These are phyloP conservation scores for Aspergillus mulundensis DNA, from an alignment of 495 filamentous ascomycete species.

Conservation along the genomic window DNA sequence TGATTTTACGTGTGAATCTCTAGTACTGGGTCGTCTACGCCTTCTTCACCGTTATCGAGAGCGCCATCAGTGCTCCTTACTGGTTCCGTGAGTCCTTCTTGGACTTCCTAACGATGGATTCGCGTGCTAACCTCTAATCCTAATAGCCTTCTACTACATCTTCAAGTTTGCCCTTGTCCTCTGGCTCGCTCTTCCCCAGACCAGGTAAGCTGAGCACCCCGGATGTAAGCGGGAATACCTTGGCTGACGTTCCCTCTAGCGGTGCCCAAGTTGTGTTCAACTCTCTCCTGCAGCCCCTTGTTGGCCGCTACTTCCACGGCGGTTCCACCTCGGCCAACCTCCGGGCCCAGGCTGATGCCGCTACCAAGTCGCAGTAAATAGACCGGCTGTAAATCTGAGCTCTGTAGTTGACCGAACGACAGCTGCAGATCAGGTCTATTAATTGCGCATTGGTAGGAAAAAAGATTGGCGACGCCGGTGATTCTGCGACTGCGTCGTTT, in stretches of 20 bases:
- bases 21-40: conserved; percentile 98
- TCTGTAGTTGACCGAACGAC: conserved; percentile 3
- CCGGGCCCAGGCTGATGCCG: conserved; percentile 81
- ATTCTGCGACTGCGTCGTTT: conserved; percentile 10
- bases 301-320: conserved; percentile 81
- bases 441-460: conserved; percentile 8
- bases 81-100: conserved; percentile 74
- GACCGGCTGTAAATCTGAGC: conserved; percentile 5
- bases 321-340: conserved; percentile 83
- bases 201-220: conserved; percentile 60
- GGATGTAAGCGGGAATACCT: neutral
- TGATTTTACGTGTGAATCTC: conserved; percentile 18
- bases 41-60: conserved; percentile 91
- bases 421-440: conserved; percentile 13
- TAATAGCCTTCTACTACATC: conserved; percentile 91
- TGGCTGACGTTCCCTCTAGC: conserved; percentile 43
- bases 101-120: neutral
- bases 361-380: conserved; percentile 48
- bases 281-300: conserved; percentile 86
- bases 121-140: conserved; percentile 11
- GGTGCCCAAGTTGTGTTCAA: conserved; percentile 96
- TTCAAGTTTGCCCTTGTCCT: conserved; percentile 97
- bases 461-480: conserved; percentile 6
- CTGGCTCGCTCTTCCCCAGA: conserved; percentile 95
- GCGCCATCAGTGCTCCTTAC: conserved; percentile 88